Evolutionary conservation across 305 asterid genomes (phyloP).

Genomic region (Plantago coronopus): DNA sequence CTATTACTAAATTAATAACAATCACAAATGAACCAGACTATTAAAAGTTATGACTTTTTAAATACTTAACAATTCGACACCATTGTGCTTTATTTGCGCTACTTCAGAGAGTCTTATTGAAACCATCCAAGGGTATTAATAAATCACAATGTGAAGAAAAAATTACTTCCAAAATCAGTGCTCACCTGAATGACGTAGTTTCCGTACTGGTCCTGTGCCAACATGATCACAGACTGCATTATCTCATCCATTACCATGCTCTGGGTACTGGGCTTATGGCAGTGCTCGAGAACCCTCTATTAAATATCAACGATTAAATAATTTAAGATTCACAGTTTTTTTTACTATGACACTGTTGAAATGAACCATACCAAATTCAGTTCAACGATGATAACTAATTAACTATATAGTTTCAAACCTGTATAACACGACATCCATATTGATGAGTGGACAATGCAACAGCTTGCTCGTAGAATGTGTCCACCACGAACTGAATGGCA

Average conservation of each 20-base stretch:
- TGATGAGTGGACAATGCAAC: slow-evolving; percentile 72
- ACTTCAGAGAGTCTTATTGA: too few relatives aligned
- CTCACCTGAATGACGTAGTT: slow-evolving; percentile 75
- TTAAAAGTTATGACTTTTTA: too few relatives aligned
- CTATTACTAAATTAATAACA: too few relatives aligned
- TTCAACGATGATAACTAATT: slow-evolving; percentile 9
- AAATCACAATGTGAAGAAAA: too few relatives aligned
- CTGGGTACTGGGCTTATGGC: slow-evolving; percentile 49
- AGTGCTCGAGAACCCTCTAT: slow-evolving; percentile 73
- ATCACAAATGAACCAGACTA: too few relatives aligned
- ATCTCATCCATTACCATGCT: slow-evolving; percentile 58
- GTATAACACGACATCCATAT: slow-evolving; percentile 84
- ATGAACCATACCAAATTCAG: not conserved
- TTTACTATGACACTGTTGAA: slow-evolving; percentile 6
- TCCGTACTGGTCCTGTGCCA: slow-evolving; percentile 78
- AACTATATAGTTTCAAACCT: slow-evolving; percentile 38
- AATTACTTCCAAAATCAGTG: slow-evolving; percentile 15
- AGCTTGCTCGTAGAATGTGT: slow-evolving; percentile 63
- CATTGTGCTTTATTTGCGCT: too few relatives aligned
- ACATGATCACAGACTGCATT: slow-evolving; percentile 52
- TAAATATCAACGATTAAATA: slow-evolving; percentile 11
- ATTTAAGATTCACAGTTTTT: slow-evolving; percentile 19
- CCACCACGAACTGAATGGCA: slow-evolving; percentile 51
- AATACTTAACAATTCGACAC: too few relatives aligned
- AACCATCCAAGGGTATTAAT: too few relatives aligned